Conservation (phyloP, 495 filamentous ascomycete species). For the Copromyces sp. region DNA sequence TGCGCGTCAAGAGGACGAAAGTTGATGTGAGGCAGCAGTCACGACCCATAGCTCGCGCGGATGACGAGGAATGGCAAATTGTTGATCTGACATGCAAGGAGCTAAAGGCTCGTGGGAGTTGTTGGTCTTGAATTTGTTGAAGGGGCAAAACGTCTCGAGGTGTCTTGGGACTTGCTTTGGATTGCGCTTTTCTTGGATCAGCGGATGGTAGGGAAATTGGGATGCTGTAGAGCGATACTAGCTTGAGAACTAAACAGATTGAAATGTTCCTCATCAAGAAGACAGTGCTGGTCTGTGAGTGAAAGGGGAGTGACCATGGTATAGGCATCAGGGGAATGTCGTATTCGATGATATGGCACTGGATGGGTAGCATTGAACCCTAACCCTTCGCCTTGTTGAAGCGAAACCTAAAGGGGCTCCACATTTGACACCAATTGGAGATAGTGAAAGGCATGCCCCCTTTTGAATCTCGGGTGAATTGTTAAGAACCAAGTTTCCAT, state of each 20-base stretch:
- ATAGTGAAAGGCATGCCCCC: background rate
- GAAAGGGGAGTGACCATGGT: background rate
- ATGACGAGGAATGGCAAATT: background rate
- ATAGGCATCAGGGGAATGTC: background rate
- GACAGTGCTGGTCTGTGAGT: background rate
- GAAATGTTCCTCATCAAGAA: background rate
- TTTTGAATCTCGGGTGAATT: background rate
- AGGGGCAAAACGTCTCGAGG: no score
- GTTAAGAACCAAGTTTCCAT: background rate
- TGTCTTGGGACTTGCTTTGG: no score
- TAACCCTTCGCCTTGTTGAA: background rate
- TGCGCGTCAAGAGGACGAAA: background rate
- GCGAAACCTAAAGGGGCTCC: background rate
- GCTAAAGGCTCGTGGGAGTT: background rate
- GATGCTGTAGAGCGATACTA: background rate
- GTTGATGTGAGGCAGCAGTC: background rate
- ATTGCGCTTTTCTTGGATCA: background rate
- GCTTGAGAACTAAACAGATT: background rate
- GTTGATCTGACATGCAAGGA: background rate
- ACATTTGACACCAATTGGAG: background rate
- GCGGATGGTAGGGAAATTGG: background rate
- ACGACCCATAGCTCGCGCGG: background rate
- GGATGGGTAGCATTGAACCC: background rate
- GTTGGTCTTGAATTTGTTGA: background rate
- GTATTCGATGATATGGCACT: background rate